These are phyloP conservation scores for Sindora glabra DNA, from an alignment of 306 rosid genomes.

Conservation along the genomic window DNA sequence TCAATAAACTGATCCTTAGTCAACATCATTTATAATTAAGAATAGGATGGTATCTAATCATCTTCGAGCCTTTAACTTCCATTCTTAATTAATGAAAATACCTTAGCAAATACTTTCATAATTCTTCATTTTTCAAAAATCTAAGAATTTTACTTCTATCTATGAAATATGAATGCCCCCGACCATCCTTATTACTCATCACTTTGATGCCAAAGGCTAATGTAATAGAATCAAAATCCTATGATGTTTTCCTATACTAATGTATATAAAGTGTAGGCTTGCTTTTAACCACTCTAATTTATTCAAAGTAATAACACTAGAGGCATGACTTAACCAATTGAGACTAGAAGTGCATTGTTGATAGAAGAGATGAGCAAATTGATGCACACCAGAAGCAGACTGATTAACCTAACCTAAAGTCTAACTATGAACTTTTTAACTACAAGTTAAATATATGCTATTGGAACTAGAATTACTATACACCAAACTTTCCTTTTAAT, in stretches of 20 bases:
- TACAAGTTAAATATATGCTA: constrained; percentile 20
- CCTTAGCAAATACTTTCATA: background rate
- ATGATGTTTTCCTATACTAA: background rate
- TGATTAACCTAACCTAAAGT: constrained; percentile 10
- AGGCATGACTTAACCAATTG: constrained; percentile 3
- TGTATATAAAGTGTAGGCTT: background rate
- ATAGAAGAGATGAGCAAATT: background rate
- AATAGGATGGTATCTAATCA: background rate
- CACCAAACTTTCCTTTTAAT: constrained; percentile 19
- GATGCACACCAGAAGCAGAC: background rate
- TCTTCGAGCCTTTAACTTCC: background rate
- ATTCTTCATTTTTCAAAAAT: background rate
- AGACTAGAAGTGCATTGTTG: background rate
- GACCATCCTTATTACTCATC: constrained; percentile 10
- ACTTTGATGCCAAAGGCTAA: constrained; percentile 10
- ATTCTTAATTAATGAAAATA: background rate
- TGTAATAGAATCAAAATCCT: background rate
- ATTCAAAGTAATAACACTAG: constrained; percentile 11
- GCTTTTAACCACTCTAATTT: background rate
- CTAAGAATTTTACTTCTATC: background rate
- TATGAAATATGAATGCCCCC: constrained; percentile 14
- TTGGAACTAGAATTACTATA: constrained; percentile 13
- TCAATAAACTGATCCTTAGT: too few relatives aligned
- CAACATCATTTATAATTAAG: background rate
- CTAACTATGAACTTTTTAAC: constrained; percentile 21